Evolutionary conservation across 306 rosid species (phyloP).

Genomic region (Luffa acutangula): DNA sequence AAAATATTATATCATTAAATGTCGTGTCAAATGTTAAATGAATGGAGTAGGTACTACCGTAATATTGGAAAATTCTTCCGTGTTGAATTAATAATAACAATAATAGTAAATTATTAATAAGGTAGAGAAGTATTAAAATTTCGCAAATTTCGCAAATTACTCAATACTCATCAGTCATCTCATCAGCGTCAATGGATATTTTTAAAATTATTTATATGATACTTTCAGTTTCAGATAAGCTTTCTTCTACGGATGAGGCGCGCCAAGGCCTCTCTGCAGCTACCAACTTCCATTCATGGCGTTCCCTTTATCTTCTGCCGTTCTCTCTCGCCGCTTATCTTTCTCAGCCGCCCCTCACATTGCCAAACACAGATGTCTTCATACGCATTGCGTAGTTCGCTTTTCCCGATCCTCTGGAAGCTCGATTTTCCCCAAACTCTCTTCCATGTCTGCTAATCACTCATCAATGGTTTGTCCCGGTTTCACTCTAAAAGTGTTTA

Average conservation of each 20-base stretch:
- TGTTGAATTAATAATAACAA: too few species aligned
- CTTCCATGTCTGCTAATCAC: not conserved
- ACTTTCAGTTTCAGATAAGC: not conserved
- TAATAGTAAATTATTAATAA: too few species aligned
- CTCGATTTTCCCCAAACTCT: not conserved
- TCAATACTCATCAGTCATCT: too few species aligned
- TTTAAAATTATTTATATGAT: too few species aligned
- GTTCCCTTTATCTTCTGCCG: constrained; percentile 3
- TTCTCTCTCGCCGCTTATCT: not conserved
- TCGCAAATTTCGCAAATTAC: too few species aligned
- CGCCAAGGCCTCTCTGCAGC: constrained; percentile 4
- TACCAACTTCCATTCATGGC: constrained; percentile 7
- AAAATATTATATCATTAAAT: too few species aligned
- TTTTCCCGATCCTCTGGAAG: not conserved
- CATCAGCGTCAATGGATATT: too few species aligned
- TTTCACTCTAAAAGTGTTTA: not conserved
- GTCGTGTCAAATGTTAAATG: too few species aligned
- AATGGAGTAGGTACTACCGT: too few species aligned
- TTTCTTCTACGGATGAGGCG: constrained; percentile 9
- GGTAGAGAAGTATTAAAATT: too few species aligned
- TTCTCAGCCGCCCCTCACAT: not conserved
- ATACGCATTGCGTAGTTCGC: not conserved
- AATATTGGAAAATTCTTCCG: too few species aligned
- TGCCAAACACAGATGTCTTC: not conserved
- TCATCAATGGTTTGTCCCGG: not conserved